Base-by-base conservation (phyloP, 2,329 filamentous ascomycete species). In the Coleophoma eucalyptorum region DNA sequence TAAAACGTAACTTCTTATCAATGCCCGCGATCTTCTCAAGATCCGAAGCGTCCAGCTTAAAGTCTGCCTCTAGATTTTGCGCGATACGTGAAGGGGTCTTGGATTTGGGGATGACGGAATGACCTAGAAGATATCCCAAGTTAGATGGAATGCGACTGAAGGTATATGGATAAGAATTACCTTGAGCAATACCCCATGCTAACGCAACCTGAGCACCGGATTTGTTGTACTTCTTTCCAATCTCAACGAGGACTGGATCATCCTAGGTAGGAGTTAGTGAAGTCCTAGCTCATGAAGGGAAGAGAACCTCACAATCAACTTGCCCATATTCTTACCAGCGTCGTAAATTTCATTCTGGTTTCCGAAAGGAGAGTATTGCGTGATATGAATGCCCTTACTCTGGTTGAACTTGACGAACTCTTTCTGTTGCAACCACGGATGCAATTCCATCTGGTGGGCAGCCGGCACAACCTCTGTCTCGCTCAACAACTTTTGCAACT, bases 81-180 rank as follows among this genome's bases (percentile, higher is more conserved):
- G 73, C 70, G 55, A 86, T 86, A 35, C 82, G 73, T 34, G 70
- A 70, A 21, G 77, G 74, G 31, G 77, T 84, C 41, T 78, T 79
- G 59, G 79, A 84, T 74, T 86, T 87, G 50, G 83, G 83, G 54
- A 86, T 72, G 35, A 84, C 80, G 12, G 81, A 75, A 64, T 82
- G 80, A 48, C 80, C 79, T 44, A n/a, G 42, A 15, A 5, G 21
- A 31, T 44, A 26, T 26, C 19, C 19, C 5, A 15, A 35, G 6
- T 38, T 11, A 15, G 35, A 38, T n/a, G 35, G 35, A 38, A 26
- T 8, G 26, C 6, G 26, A 8, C n/a, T 40, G 37, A 4, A 16
- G 7, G n/a, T 13, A 16, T 3, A 19, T 40, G 37, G 19, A 13
- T 40, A n/a, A 16, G 7, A 38, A 18, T 38, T 38, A 38, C 35